A percentile compares a stretch with the other conserved stretches of the same genome.
phyloP scores from a whole-genome alignment of 176 grass and related monocot genomes.

The Alopecurus myosuroides region DNA sequence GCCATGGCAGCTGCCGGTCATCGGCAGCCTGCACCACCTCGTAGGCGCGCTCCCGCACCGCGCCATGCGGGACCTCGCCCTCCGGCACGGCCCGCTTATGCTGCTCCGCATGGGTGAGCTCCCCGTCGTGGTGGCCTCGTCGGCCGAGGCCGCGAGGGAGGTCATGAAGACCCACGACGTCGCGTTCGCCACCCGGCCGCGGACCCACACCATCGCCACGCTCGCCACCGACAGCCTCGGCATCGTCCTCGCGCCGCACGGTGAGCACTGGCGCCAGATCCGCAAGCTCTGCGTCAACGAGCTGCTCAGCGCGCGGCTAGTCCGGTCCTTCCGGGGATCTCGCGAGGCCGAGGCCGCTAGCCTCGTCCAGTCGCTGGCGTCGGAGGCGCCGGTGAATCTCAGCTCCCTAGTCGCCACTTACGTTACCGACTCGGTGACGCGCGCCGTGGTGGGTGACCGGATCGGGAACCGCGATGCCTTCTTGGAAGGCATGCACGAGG shows the following conservation, averaged over 20 bases:
- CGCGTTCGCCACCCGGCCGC: constrained; percentile 40
- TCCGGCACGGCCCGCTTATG: constrained; percentile 37
- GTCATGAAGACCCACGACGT: constrained; percentile 33
- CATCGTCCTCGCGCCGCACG: not conserved
- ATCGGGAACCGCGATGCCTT: not conserved
- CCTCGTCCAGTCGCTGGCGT: not conserved
- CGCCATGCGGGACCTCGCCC: constrained; percentile 22
- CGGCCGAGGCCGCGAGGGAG: constrained; percentile 40
- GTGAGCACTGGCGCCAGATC: not conserved
- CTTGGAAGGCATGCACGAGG: not conserved
- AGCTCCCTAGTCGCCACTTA: not conserved
- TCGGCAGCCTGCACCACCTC: constrained; percentile 52
- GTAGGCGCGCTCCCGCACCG: constrained; percentile 39
- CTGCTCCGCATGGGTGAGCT: constrained; percentile 46
- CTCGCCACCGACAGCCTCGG: not conserved
- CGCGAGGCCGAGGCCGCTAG: not conserved
- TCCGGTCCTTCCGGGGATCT: not conserved
- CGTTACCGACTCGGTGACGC: not conserved
- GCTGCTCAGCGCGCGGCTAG: not conserved
- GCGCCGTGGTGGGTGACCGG: not conserved
- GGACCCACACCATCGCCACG: constrained; percentile 1
- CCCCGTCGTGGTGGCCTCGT: constrained; percentile 43
- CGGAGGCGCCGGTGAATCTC: not conserved
- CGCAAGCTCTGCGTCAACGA: constrained; percentile 2
- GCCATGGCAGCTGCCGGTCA: constrained; percentile 42